A percentile compares a stretch with the other conserved stretches of the same genome.
Evolutionary conservation across 1,284 basidiomycete species (phyloP).

Genomic region (Earliella scabrosa): DNA sequence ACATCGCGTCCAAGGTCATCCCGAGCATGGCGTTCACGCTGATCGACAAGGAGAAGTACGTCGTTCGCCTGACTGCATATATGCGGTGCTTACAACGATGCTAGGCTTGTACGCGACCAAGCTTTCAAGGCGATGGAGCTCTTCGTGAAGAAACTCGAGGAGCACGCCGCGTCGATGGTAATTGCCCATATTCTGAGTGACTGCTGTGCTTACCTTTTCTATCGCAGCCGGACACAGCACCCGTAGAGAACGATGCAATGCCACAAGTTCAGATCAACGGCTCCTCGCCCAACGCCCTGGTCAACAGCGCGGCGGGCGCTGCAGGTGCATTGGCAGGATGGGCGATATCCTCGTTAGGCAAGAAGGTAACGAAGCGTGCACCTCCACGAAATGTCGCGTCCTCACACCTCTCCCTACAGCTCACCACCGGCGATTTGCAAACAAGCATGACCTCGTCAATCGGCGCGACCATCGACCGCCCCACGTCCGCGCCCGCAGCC

Average conservation of each 20-base stretch:
- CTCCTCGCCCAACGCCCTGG: constrained; percentile 51
- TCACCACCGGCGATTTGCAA: constrained; percentile 75
- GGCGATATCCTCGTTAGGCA: constrained; percentile 89
- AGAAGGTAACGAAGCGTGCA: constrained; percentile 57
- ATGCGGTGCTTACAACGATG: too few species aligned
- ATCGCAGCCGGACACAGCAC: constrained; percentile 75
- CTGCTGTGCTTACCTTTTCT: not conserved
- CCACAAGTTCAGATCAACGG: constrained; percentile 36
- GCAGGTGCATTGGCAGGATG: constrained; percentile 91
- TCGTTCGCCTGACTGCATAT: constrained; percentile 5
- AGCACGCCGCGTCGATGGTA: constrained; percentile 81
- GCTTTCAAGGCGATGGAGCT: constrained; percentile 91
- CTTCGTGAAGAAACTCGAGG: constrained; percentile 85
- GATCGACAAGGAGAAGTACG: constrained; percentile 90
- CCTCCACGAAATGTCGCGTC: not conserved
- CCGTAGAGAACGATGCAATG: constrained; percentile 45
- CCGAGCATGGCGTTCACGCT: constrained; percentile 82
- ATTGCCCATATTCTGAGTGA: constrained; percentile 21
- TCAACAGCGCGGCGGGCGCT: constrained; percentile 86
- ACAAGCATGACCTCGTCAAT: constrained; percentile 53
- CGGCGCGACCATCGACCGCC: constrained; percentile 27
- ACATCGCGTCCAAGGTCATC: constrained; percentile 88
- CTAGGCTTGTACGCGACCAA: constrained; percentile 88
- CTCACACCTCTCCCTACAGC: constrained; percentile 42
- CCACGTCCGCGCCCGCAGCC: constrained; percentile 35